Percentiles rank a stretch among this genome's conserved stretches.
phyloP scores from a whole-genome alignment of 2,329 filamentous ascomycete species.

The Cercospora sojina region DNA sequence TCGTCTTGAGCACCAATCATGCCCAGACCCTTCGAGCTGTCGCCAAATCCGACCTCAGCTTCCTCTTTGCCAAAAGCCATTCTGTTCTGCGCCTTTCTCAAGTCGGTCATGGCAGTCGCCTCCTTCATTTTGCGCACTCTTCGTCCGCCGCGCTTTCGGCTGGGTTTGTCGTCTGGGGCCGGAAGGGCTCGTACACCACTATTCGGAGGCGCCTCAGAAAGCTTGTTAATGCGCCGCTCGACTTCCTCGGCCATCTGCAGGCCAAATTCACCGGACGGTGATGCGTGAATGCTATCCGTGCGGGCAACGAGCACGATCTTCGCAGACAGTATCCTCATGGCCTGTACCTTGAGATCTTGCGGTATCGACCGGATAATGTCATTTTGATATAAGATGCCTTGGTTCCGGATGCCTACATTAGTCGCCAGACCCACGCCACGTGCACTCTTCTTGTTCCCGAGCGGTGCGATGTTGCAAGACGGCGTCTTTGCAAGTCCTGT shows the following conservation, averaged over 20 bases:
- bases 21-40: slow-evolving; percentile 81
- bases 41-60: slow-evolving; percentile 87
- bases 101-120: slow-evolving; percentile 92
- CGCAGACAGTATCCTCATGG: slow-evolving; percentile 88
- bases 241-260: slow-evolving; percentile 80
- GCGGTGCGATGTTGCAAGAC: slow-evolving; percentile 85
- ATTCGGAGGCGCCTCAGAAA: slow-evolving; percentile 87
- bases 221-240: slow-evolving; percentile 82
- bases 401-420: slow-evolving; percentile 84
- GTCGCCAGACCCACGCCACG: slow-evolving; percentile 77
- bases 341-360: slow-evolving; percentile 84
- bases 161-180: slow-evolving; percentile 91
- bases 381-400: slow-evolving; percentile 91
- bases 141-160: slow-evolving; percentile 85
- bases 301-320: slow-evolving; percentile 93
- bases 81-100: slow-evolving; percentile 93
- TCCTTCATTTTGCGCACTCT: slow-evolving; percentile 93
- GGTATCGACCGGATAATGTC: slow-evolving; percentile 84
- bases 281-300: slow-evolving; percentile 81
- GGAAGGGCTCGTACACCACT: slow-evolving; percentile 83
- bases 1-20: slow-evolving; percentile 92
- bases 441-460: slow-evolving; percentile 84
- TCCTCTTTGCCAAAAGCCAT: slow-evolving; percentile 97
- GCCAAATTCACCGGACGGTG: slow-evolving; percentile 77
- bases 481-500: slow-evolving; percentile 88